Evolutionary conservation across 176 grass and related monocot genomes (phyloP), one percentile per base, ranked within the genome.

Genomic region (Musa acuminata): DNA sequence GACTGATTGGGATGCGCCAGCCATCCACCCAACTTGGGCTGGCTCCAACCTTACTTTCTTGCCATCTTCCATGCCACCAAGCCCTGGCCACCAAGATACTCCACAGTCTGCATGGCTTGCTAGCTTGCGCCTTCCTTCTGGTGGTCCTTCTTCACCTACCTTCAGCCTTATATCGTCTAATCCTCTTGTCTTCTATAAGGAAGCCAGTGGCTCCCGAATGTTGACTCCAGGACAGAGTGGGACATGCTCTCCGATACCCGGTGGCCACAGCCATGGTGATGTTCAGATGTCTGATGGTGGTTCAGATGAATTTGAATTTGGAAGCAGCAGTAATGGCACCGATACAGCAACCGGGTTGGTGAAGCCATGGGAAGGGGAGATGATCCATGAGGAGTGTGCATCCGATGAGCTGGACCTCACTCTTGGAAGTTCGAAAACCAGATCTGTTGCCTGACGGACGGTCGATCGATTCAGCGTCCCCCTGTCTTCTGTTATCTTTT

Each of bases 371-470:
- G 78, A 80, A 21, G 78, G 78, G 24, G 78, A 80, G 68, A 73
- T 13, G 69, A 80, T 80, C 69, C 78, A 80, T n/a, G 78, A 80
- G 78, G 78, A 72, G 22, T 80, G 69, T 64, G 78, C 29, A 2
- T 73, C 78, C 1, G 78, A 80, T 35, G 78, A 80, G 2, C 21
- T 80, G 78, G 78, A 80, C 57, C 78, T 80, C 35, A 80, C 78
- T 14, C 78, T 80, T 16, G 78, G 78, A 50, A 72, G 69, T 24
- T 73, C 57, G 10, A 80, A 49, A 70, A 80, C 78, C 68, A 72
- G 55, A 72, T 62, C 57, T 11, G 69, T 52, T 53, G 49, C 58
- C 22, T 64, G 52, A 57, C 5, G 3, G 12, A 66, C 59, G 5
- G 24, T 49, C 10, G 9, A 11, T 43, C 35, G 11, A 26, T 52